These are phyloP conservation scores for Microdochium bolleyi DNA, from an alignment of 2,329 filamentous ascomycete species.

Conservation along the genomic window DNA sequence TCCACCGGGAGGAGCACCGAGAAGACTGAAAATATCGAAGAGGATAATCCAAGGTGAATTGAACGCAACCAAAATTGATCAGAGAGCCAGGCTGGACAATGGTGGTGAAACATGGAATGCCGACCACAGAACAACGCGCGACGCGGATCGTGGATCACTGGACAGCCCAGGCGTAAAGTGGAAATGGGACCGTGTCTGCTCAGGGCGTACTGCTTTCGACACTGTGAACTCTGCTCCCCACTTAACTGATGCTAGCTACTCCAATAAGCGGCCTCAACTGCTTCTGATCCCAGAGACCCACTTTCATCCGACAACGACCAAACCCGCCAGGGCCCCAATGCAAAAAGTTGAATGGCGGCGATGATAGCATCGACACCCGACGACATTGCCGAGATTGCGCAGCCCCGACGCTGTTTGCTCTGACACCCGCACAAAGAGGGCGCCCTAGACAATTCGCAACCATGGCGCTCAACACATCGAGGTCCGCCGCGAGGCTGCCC, in stretches of 20 bases:
- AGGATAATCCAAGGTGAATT: no score
- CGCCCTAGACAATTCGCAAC: slow-evolving; percentile 1
- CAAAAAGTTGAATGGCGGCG: slow-evolving; percentile 8
- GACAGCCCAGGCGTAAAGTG: not conserved
- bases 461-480: slow-evolving; percentile 26
- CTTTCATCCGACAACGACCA: slow-evolving; percentile 3
- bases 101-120: not conserved
- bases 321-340: no score
- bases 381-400: not conserved
- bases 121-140: not conserved
- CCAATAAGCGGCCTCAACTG: not conserved
- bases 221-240: not conserved
- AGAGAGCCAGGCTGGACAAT: not conserved
- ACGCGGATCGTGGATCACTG: not conserved
- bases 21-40: no score
- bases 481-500: slow-evolving; percentile 20
- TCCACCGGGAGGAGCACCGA: no score
- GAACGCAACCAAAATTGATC: no score
- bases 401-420: not conserved
- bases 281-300: slow-evolving; percentile 5
- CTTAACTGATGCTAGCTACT: not conserved
- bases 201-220: not conserved
- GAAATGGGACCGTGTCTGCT: not conserved
- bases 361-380: slow-evolving; percentile 3
- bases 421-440: not conserved